phyloP scores from a whole-genome alignment of 2,329 filamentous ascomycete genomes.

The Trichoderma gracile region DNA sequence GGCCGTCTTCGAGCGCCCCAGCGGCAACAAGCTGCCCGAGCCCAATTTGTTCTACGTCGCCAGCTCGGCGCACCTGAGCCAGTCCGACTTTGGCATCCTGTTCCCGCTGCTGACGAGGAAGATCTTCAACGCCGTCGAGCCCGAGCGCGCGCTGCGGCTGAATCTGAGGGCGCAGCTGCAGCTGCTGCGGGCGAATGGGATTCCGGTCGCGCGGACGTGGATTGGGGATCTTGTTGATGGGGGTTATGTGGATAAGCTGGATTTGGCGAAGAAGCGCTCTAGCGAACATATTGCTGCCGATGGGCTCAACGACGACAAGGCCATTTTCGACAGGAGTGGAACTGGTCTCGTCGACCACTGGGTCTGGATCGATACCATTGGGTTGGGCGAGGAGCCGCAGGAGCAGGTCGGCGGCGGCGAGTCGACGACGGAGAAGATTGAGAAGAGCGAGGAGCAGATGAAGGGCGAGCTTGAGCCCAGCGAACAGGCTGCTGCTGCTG shows the following conservation, averaged over 20 bases:
- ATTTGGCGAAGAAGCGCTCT: slow-evolving; percentile 29
- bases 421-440: slow-evolving; percentile 37
- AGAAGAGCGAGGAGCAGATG: slow-evolving; percentile 40
- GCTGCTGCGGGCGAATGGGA: slow-evolving; percentile 52
- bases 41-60: slow-evolving; percentile 75
- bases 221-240: slow-evolving; percentile 53
- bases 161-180: slow-evolving; percentile 62
- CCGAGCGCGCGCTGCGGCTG: slow-evolving; percentile 59
- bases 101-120: slow-evolving; percentile 70
- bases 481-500: slow-evolving; percentile 29
- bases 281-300: slow-evolving; percentile 32
- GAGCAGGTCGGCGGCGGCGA: slow-evolving; percentile 36
- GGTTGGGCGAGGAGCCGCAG: slow-evolving; percentile 44
- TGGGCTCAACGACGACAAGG: slow-evolving; percentile 49
- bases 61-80: slow-evolving; percentile 75
- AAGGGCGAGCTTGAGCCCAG: slow-evolving; percentile 41
- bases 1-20: slow-evolving; percentile 45
- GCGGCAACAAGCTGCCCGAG: slow-evolving; percentile 46
- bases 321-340: slow-evolving; percentile 51
- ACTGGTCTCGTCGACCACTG: slow-evolving; percentile 48
- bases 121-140: slow-evolving; percentile 58
- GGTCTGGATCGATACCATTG: slow-evolving; percentile 56
- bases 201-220: slow-evolving; percentile 53
- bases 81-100: slow-evolving; percentile 80
- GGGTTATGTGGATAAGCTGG: slow-evolving; percentile 41